Percentiles rank a stretch among this genome's conserved stretches.
These are phyloP conservation scores for Scedosporium apiospermum DNA, from an alignment of 2,329 filamentous ascomycete species.

Conservation along the genomic window DNA sequence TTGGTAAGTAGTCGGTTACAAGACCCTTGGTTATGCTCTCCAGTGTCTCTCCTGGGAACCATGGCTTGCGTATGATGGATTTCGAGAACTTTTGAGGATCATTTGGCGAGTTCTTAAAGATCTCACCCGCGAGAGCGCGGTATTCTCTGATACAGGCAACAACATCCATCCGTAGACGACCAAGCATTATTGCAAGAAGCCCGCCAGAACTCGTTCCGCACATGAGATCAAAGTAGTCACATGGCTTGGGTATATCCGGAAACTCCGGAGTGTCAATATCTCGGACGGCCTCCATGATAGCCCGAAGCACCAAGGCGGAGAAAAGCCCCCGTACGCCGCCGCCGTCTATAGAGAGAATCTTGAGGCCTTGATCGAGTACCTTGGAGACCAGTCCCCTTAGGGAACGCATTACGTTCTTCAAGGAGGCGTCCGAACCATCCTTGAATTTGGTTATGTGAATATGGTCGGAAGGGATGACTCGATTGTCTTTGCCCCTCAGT, in stretches of 20 bases:
- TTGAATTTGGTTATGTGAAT: no score
- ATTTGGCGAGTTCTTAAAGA: not conserved
- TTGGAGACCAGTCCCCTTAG: no score
- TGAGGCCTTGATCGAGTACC: no score
- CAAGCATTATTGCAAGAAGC: not conserved
- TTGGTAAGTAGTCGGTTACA: no score
- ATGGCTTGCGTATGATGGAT: no score
- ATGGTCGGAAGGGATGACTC: no score
- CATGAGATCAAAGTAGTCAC: not conserved
- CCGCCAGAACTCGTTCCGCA: not conserved
- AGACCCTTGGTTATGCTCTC: no score
- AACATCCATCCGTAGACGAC: not conserved
- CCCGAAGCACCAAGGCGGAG: not conserved
- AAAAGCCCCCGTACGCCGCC: slow-evolving; percentile 13
- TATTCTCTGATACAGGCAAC: not conserved
- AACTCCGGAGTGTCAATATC: not conserved
- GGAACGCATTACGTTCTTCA: no score
- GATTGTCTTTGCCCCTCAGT: no score
- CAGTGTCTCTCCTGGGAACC: no score
- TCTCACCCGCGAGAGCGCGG: not conserved
- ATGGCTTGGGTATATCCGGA: not conserved
- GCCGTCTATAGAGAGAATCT: slow-evolving; percentile 12
- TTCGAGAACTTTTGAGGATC: no score
- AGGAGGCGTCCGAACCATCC: no score
- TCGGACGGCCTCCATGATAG: not conserved